Evolutionary conservation across 805 yeast genomes (phyloP).

Genomic region (Pichia pseudocactophila): DNA sequence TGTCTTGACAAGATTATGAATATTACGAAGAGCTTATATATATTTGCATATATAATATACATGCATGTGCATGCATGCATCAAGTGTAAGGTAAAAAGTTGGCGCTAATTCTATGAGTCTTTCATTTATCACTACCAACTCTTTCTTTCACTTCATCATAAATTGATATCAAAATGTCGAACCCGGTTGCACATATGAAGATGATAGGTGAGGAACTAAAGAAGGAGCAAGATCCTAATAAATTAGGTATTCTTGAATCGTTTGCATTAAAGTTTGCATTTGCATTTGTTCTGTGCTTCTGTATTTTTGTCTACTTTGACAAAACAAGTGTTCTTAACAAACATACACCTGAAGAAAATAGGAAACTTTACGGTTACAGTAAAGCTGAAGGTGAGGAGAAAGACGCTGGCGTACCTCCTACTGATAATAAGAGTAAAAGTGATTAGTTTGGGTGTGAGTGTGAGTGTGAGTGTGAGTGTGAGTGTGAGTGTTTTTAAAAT

Average conservation of each 20-base stretch:
- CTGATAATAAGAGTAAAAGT: neutral
- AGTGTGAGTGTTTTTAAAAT: neutral
- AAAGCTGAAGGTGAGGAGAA: slow-evolving; percentile 2
- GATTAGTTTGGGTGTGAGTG: neutral
- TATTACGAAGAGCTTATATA: too few species aligned
- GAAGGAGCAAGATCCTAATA: slow-evolving; percentile 3
- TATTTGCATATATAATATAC: too few species aligned
- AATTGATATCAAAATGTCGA: too few species aligned
- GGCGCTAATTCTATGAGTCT: too few species aligned
- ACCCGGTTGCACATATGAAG: slow-evolving; percentile 14
- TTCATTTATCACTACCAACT: too few species aligned
- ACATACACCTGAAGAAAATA: slow-evolving; percentile 17
- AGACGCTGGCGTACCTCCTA: neutral
- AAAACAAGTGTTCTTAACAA: slow-evolving; percentile 16
- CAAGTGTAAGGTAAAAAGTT: too few species aligned
- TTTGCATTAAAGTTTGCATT: slow-evolving; percentile 19
- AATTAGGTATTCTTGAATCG: slow-evolving; percentile 14
- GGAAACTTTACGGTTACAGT: slow-evolving; percentile 5
- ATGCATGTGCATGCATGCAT: too few species aligned
- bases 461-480: neutral
- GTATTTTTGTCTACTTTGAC: slow-evolving; percentile 19
- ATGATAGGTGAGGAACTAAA: slow-evolving; percentile 6
- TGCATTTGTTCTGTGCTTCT: slow-evolving; percentile 17
- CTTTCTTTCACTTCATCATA: too few species aligned
- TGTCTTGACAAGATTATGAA: too few species aligned